phyloP scores from a whole-genome alignment of 331 rosid genomes.

The Malus hybrid region DNA sequence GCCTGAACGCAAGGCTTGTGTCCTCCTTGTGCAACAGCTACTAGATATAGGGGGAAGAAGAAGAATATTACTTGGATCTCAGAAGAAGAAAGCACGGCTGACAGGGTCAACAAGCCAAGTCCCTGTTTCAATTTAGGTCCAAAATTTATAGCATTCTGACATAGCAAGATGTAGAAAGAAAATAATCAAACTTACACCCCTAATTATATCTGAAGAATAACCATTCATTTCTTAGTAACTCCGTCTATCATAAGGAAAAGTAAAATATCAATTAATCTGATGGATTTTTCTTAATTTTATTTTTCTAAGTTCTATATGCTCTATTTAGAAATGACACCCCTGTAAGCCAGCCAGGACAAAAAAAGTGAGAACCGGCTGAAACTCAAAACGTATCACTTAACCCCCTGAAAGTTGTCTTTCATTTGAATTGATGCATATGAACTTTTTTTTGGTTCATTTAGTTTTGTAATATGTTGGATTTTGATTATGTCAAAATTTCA shows the following conservation, averaged over 20 bases:
- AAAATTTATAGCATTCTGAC: background rate
- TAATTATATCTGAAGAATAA: background rate
- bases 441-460: too few relatives aligned
- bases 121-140: conserved; percentile 20
- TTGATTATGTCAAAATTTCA: too few relatives aligned
- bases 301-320: background rate
- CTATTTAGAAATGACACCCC: background rate
- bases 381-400: too few relatives aligned
- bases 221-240: background rate
- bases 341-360: background rate
- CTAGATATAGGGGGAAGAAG: conserved; percentile 30
- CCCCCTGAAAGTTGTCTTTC: background rate
- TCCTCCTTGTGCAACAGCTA: conserved; percentile 37
- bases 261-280: background rate
- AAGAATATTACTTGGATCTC: conserved; percentile 23
- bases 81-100: conserved; percentile 23
- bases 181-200: background rate
- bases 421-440: background rate
- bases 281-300: background rate
- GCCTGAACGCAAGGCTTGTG: conserved; percentile 57
- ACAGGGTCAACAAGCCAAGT: conserved; percentile 35
- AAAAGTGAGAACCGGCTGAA: background rate
- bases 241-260: background rate
- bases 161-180: background rate
- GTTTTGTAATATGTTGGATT: too few relatives aligned